These are phyloP conservation scores for Raphanus raphanistrum DNA, from an alignment of 345 rosid genomes.

Conservation along the genomic window DNA sequence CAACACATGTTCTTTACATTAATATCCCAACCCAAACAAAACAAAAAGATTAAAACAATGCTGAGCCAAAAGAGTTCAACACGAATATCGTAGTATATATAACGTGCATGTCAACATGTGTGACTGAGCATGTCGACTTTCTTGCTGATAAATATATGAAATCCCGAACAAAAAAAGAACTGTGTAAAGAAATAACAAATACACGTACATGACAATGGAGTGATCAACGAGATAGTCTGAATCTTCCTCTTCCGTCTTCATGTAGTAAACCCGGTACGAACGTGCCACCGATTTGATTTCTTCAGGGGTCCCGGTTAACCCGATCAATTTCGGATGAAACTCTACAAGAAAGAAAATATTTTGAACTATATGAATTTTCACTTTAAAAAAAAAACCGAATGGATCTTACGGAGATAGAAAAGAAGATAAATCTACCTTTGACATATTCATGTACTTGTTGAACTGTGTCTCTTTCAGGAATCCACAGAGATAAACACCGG, in stretches of 20 bases:
- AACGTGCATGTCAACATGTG: neutral
- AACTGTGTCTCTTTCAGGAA: conserved; percentile 91
- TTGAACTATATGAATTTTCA: conserved; percentile 6
- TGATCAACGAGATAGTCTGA: conserved; percentile 98
- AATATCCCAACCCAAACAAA: neutral
- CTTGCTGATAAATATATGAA: neutral
- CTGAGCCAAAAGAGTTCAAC: neutral
- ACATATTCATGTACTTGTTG: conserved; percentile 94
- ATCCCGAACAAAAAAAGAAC: neutral
- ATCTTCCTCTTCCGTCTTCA: conserved; percentile 96
- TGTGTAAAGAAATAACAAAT: conserved; percentile 8
- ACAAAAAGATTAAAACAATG: neutral
- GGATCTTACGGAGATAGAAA: neutral
- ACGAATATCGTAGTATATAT: neutral
- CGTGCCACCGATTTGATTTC: conserved; percentile 85
- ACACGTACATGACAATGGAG: conserved; percentile 86
- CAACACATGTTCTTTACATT: neutral
- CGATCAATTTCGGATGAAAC: conserved; percentile 84
- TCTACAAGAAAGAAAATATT: conserved; percentile 45
- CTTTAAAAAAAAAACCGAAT: neutral
- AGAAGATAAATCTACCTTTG: conserved; percentile 58
- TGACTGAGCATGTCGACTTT: neutral
- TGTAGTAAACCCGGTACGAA: conserved; percentile 88
- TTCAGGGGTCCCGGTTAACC: conserved; percentile 80
- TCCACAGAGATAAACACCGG: conserved; percentile 92